A percentile compares a stretch with the other conserved stretches of the same genome.
phyloP scores from a whole-genome alignment of 768 basidiomycete genomes.

The Cyathus striatus region DNA sequence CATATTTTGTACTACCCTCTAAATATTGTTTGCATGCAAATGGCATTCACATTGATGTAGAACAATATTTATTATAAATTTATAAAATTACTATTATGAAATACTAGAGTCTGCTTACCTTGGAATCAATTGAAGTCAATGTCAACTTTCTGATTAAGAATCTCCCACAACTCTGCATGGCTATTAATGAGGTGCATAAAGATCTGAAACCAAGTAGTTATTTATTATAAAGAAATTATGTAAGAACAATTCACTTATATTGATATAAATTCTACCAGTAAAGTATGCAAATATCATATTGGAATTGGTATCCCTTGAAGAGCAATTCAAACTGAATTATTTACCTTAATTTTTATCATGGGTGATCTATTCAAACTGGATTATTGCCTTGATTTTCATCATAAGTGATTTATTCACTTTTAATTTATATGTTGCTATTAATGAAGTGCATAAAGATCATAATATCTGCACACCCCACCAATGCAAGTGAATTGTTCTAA shows the following conservation, averaged over 20 bases:
- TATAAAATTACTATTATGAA: neutral
- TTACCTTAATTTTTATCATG: too few relatives aligned
- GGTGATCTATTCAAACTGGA: too few relatives aligned
- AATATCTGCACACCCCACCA: too few relatives aligned
- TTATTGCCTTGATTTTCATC: too few relatives aligned
- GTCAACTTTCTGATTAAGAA: neutral
- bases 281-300: slow-evolving; percentile 4
- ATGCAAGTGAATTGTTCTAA: too few relatives aligned
- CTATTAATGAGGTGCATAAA: neutral
- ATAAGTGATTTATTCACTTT: too few relatives aligned
- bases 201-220: neutral
- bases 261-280: slow-evolving; percentile 2
- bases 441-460: too few relatives aligned
- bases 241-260: neutral
- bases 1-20: neutral
- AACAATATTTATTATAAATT: too few relatives aligned
- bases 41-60: neutral
- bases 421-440: too few relatives aligned
- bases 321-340: too few relatives aligned
- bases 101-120: neutral
- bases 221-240: neutral
- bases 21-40: neutral
- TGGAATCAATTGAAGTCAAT: neutral
- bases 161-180: neutral
- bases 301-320: neutral